A percentile compares a stretch with the other conserved stretches of the same genome.
Evolutionary conservation across 2,329 filamentous ascomycete genomes (phyloP).

Genomic region (Fusarium pininemorale): DNA sequence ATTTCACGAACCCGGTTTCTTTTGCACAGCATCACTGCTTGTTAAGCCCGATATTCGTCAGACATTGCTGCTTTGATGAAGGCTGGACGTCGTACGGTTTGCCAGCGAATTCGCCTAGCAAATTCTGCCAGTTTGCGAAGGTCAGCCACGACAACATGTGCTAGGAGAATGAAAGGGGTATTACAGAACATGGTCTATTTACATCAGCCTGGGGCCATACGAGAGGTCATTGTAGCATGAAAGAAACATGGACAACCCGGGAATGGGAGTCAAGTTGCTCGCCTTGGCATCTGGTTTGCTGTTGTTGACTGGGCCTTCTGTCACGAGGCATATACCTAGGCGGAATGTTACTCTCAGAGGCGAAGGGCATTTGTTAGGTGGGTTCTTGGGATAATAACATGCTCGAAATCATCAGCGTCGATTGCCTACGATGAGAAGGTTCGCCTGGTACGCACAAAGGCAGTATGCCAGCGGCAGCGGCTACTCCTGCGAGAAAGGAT

Average conservation of each 20-base stretch:
- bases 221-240: neutral
- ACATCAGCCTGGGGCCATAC: neutral
- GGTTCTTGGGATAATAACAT: neutral
- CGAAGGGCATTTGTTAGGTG: neutral
- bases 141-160: neutral
- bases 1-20: neutral
- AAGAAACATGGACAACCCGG: neutral
- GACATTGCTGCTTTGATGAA: neutral
- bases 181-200: neutral
- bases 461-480: neutral
- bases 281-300: conserved; percentile 14
- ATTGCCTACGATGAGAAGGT: neutral
- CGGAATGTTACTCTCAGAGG: neutral
- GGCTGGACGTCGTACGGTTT: neutral
- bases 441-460: conserved; percentile 12
- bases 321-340: conserved; percentile 2
- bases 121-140: conserved; percentile 11
- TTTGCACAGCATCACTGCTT: neutral
- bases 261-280: neutral
- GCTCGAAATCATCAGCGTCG: neutral
- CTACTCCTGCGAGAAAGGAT: neutral
- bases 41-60: neutral
- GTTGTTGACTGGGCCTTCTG: neutral
- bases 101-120: neutral
- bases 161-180: neutral